Base-by-base conservation (phyloP, 2,329 filamentous ascomycete genomes). In the Monilinia fructicola region DNA sequence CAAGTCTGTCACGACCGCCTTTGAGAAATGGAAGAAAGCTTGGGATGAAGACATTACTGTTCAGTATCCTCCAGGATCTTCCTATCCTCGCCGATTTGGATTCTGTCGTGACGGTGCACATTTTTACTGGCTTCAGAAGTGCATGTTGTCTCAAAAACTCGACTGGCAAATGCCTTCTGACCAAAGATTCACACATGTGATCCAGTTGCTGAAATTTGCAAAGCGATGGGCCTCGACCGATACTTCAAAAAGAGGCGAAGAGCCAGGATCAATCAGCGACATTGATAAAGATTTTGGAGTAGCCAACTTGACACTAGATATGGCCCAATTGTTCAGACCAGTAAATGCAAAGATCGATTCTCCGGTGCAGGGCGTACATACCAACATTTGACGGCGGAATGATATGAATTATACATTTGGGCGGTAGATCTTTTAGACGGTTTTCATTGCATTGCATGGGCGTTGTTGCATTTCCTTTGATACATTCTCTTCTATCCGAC, bases 31-130 rank as follows among this genome's bases (percentile, higher is more conserved):
- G 84, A 92, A 92, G 78, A 80, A 80, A 23, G 84, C 83, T 68
- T 92, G 90, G 89, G 89, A 92, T 74, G 78, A 81, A 67, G 90
- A 92, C 72, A 87, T 90, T 80, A 80, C 83, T 16, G 78, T 84
- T 48, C 89, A 92, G 74, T 92, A 91, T 69, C 85, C 87, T 9
- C 84, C 79, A 31, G 74, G 76, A 7, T 79, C 78, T n/a, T 80
- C 80, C n/a, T 84, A 83, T 65, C 80, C 80, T 60, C 81, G 82
- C 58, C 85, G 89, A 21, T 83, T 87, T 70, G 89, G 90, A 0
- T 91, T 91, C 76, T 91, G 86, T 64, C 80, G 88, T 60, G 89
- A 92, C 72, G 89, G 84, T 1, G 84, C 91, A 18, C 88, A 90
- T 72, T 92, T 89, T 75, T 92, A 88, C 78, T 92, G 87, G 82